Conservation (phyloP, 176 grass and related monocot species). For the Musa beccarii region DNA sequence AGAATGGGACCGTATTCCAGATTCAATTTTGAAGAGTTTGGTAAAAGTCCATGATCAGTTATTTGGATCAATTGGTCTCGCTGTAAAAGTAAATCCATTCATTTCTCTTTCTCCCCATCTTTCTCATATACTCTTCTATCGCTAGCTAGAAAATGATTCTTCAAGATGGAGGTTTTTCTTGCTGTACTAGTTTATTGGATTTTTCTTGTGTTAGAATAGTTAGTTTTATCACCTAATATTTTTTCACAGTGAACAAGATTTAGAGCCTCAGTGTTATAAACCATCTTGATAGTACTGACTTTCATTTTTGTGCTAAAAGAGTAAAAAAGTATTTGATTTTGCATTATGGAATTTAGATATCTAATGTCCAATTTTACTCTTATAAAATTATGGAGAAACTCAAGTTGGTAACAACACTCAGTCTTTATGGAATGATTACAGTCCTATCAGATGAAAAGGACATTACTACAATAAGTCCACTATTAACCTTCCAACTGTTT, state of each 20-base stretch:
- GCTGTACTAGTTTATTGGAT: background rate
- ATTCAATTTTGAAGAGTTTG: conserved; percentile 52
- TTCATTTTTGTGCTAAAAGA: background rate
- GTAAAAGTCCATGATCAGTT: conserved; percentile 60
- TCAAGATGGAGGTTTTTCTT: background rate
- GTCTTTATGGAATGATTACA: too few species aligned
- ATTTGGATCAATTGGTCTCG: conserved; percentile 67
- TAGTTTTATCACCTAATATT: background rate
- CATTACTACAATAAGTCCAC: too few species aligned
- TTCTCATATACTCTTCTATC: too few species aligned
- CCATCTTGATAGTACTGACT: background rate
- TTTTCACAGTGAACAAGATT: background rate
- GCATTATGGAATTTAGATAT: background rate
- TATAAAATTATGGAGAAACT: too few species aligned
- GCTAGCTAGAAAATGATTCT: too few species aligned
- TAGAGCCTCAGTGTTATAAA: background rate
- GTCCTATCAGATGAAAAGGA: too few species aligned
- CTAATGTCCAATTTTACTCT: background rate
- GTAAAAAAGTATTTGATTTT: background rate
- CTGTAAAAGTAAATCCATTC: conserved; percentile 49
- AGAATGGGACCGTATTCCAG: conserved; percentile 59
- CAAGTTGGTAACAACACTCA: too few species aligned
- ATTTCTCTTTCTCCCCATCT: background rate
- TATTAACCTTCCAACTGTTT: too few species aligned
- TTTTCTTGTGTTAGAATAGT: background rate